Base-by-base conservation (phyloP, 495 filamentous ascomycete genomes). In the Penicillium dipodomyicola region DNA sequence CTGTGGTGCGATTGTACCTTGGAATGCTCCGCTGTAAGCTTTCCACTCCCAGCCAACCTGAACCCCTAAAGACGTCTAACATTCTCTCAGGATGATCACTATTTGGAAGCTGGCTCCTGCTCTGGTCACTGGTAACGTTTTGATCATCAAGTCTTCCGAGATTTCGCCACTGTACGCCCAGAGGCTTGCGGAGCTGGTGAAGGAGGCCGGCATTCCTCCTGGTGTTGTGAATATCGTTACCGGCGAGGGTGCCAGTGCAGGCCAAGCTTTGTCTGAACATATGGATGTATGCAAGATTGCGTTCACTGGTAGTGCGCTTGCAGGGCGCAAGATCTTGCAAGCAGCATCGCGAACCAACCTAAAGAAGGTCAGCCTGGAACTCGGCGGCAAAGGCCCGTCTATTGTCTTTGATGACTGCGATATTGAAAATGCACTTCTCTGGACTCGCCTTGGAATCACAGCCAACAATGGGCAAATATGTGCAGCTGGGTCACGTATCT, bases 121-220 rank as follows among this genome's bases (percentile, higher is more conserved):
- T 0, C 62, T 87, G 1, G 79, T 78, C 0, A 75, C 79, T 0
- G 84, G 84, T 0, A 85, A 86, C 64, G 75, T 74, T 2, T 73
- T 96, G 51, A 86, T 97, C 63, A 75, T 97, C 57, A 97, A 97
- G 75, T 86, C 91, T 9, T 95, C 93, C 0, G 93, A 97, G 74
- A 84, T 89, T 54, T 91, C 96, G 49, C 93, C 93, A 3, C 89
- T 94, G 12, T 91, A 89, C 20, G 86, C 85, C 39, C 92, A 93
- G 83, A 92, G 90, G 62, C 74, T 96, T 19, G 92, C 87, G 25
- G 85, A 92, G 61, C 78, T 96, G 11, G 85, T 84, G 44, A 80
- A 85, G 58, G 86, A 96, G 73, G 92, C 92, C 12, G 92, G 92
- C 4, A 87, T 96, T 68, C 93, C 93, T 25, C 76, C 87, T 4